Evolutionary conservation across 495 filamentous ascomycete species (phyloP).

Genomic region (Lentithecium fluviatile): DNA sequence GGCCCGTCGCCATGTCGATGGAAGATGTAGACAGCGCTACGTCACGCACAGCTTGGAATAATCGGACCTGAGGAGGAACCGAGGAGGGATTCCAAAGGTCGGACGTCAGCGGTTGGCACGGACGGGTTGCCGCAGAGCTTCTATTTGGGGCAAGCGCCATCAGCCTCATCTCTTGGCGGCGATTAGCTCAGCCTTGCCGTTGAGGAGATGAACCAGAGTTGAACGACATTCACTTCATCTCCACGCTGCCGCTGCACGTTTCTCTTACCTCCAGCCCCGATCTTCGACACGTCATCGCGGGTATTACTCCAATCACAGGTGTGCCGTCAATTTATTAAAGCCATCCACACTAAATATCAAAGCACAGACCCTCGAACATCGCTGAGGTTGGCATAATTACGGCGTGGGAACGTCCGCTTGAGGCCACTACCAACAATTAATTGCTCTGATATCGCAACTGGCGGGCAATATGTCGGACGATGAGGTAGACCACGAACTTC

Average conservation of each 20-base stretch:
- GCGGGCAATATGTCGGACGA: constrained; percentile 84
- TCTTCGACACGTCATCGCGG: too few relatives aligned
- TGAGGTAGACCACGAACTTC: constrained; percentile 82
- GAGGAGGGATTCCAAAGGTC: not conserved
- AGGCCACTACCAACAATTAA: too few relatives aligned
- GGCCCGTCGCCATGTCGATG: constrained; percentile 32
- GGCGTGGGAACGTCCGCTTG: too few relatives aligned
- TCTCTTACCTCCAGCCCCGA: too few relatives aligned
- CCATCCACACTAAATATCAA: too few relatives aligned
- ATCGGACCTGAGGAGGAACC: not conserved
- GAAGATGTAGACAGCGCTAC: constrained; percentile 16
- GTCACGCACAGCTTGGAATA: too few relatives aligned
- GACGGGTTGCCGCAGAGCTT: not conserved
- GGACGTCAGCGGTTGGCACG: constrained; percentile 20
- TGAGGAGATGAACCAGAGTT: not conserved
- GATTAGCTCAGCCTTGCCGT: not conserved
- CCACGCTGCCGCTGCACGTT: not conserved
- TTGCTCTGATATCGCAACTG: too few relatives aligned
- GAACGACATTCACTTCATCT: not conserved
- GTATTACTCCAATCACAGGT: too few relatives aligned
- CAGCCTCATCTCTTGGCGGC: not conserved
- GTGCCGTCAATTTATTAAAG: too few relatives aligned
- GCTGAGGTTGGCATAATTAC: too few relatives aligned
- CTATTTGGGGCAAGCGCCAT: too few relatives aligned
- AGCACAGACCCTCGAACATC: too few relatives aligned